Evolutionary conservation across 176 grass and related monocot species (phyloP), one percentile per base, ranked within the genome.

Genomic region (Cenchrus fungigraminus): DNA sequence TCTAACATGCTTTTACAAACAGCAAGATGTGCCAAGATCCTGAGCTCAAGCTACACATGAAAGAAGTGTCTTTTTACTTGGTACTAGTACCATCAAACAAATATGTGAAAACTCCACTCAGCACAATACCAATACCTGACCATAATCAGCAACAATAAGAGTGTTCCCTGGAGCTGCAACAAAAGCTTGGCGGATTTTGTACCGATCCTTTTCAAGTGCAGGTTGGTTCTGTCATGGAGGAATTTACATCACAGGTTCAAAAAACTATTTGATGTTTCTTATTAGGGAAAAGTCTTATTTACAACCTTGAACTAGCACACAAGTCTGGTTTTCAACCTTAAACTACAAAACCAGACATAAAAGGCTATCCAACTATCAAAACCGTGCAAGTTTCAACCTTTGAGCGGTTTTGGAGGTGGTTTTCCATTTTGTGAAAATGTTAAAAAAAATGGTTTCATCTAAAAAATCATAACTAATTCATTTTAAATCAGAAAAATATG

Each of bases 81-180:
- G 29, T 14, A 56, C 74, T 76, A 51, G 68, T 42, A 60, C 63
- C 49, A 9, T 51, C 53, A 20, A 64, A 44, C 66, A 91, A 85
- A 43, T 63, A 79, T 62, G 63, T 16, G 6, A 61, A 37, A n/a
- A 76, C 20, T 17, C 25, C 60, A 20, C 12, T 68, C 44, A 67
- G 5, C 8, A 73, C 14, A 77, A 68, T 93, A 98, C 97, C 93
- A 25, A 25, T 25, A 25, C 22, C 22, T 98, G 97, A 70, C 97
- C 97, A 88, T 98, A 98, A 96, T 98, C 97, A 89, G 97, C 97
- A 84, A 99, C 97, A 76, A 99, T 86, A 85, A 94, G 93, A 86
- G 97, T 92, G 67, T 94, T 94, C 58, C 97, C 93, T 15, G 91
- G 88, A 81, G 88, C 88, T 65, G 90, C 93, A 86, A 99, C 80